Conservation (phyloP, 441 rosid genomes). For the Kokia cookei region DNA sequence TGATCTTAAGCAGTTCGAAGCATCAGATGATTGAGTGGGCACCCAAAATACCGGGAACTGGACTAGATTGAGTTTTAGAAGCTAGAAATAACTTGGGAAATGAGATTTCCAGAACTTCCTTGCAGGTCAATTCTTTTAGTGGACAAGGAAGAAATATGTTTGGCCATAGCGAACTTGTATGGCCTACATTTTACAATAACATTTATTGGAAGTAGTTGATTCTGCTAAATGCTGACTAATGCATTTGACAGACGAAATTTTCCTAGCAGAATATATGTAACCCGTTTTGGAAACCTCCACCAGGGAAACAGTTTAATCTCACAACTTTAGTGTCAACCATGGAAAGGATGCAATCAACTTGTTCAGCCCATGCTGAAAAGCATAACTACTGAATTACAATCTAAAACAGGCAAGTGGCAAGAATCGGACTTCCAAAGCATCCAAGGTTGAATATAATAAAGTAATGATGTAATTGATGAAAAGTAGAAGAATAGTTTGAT, state of each 20-base stretch:
- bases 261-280: background rate
- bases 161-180: background rate
- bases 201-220: background rate
- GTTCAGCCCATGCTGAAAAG: background rate
- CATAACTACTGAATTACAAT: background rate
- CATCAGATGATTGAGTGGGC: background rate
- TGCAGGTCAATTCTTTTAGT: background rate
- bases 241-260: background rate
- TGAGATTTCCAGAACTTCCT: background rate
- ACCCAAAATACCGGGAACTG: background rate
- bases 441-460: background rate
- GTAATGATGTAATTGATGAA: background rate
- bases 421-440: background rate
- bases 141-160: background rate
- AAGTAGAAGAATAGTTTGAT: slow-evolving; percentile 4
- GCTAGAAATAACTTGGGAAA: background rate
- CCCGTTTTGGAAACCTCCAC: background rate
- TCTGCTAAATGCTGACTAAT: background rate
- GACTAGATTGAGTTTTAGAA: background rate
- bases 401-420: background rate
- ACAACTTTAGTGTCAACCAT: background rate
- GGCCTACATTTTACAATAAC: background rate
- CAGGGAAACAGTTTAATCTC: background rate
- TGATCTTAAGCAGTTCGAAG: background rate
- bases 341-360: background rate